These are phyloP conservation scores for Saccharomycopsis olivae DNA, from an alignment of 805 yeast genomes.

Conservation along the genomic window DNA sequence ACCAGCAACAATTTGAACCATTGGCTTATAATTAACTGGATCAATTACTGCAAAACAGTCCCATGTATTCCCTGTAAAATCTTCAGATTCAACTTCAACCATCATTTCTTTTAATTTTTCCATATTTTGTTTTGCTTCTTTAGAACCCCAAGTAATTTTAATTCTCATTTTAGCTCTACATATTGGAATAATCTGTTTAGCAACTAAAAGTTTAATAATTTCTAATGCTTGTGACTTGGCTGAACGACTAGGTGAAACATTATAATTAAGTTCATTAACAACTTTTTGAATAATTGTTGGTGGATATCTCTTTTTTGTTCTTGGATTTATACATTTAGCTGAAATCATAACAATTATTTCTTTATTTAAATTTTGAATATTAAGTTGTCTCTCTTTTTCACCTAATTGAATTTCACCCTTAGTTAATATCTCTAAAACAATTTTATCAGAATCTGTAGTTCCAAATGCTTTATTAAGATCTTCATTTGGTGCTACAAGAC, in stretches of 20 bases:
- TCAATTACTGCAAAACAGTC: constrained; percentile 64
- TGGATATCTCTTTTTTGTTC: constrained; percentile 82
- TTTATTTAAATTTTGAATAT: constrained; percentile 61
- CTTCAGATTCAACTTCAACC: constrained; percentile 33
- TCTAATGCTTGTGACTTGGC: constrained; percentile 88
- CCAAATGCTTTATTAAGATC: constrained; percentile 69
- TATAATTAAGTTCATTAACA: constrained; percentile 65
- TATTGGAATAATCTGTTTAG: constrained; percentile 80
- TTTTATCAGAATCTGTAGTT: constrained; percentile 60
- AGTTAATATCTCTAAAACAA: constrained; percentile 69
- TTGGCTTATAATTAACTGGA: constrained; percentile 69
- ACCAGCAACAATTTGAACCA: constrained; percentile 50
- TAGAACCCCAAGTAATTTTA: constrained; percentile 45
- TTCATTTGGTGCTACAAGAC: constrained; percentile 82
- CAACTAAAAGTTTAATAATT: constrained; percentile 69
- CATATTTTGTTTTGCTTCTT: constrained; percentile 35
- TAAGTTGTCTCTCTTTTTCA: constrained; percentile 82
- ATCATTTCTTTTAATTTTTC: constrained; percentile 32
- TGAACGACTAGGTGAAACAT: constrained; percentile 58
- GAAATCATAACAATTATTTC: constrained; percentile 77
- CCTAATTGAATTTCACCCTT: constrained; percentile 94
- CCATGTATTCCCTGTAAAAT: constrained; percentile 34
- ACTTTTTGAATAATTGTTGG: constrained; percentile 91
- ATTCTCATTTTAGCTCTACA: constrained; percentile 92
- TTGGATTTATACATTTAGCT: constrained; percentile 87